Evolutionary conservation across 1,284 basidiomycete species (phyloP).

Genomic region (Boletus smithii): DNA sequence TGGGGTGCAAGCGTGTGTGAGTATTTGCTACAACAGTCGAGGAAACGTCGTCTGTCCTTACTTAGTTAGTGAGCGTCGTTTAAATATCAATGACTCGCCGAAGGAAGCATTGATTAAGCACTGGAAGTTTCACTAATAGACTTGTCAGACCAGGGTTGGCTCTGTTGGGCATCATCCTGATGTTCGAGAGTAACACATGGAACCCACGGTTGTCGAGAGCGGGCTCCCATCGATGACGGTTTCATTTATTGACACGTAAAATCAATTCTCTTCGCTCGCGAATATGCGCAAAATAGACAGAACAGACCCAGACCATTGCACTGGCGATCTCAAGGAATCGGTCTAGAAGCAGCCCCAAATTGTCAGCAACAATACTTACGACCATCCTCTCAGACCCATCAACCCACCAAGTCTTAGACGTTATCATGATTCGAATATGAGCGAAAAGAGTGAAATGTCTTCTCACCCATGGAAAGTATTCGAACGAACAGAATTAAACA

Average conservation of each 20-base stretch:
- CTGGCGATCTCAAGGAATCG: not conserved
- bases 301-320: not conserved
- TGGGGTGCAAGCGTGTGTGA: slow-evolving; percentile 8
- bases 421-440: slow-evolving; percentile 1
- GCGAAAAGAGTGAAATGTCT: slow-evolving; percentile 4
- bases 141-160: too few relatives aligned
- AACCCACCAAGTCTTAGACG: slow-evolving; percentile 1
- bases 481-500: slow-evolving; percentile 10
- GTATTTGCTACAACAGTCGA: not conserved
- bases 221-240: not conserved
- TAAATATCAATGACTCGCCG: slow-evolving; percentile 19
- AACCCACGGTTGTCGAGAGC: slow-evolving; percentile 16
- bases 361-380: not conserved
- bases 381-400: slow-evolving; percentile 7
- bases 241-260: slow-evolving; percentile 9
- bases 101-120: slow-evolving; percentile 7
- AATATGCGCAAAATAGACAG: not conserved
- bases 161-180: too few relatives aligned
- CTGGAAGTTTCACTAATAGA: slow-evolving; percentile 8
- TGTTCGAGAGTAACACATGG: not conserved
- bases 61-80: too few relatives aligned
- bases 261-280: not conserved
- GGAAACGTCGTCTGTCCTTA: too few relatives aligned
- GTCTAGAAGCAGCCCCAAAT: not conserved
- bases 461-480: slow-evolving; percentile 15